phyloP scores from a whole-genome alignment of 164 flowering plant species.

The Piper longum region DNA sequence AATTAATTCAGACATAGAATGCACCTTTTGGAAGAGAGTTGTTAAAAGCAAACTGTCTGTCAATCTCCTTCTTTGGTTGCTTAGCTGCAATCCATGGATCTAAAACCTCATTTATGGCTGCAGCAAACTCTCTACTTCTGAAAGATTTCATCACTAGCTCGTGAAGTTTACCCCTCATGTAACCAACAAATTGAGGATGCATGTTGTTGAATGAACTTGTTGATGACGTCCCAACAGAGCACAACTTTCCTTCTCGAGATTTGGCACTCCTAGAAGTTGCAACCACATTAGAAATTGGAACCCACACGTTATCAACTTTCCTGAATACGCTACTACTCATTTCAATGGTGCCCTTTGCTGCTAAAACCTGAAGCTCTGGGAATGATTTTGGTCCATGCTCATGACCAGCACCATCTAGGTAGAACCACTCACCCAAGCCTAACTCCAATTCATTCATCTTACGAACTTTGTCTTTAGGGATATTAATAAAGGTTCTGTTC shows the following conservation, averaged over 20 bases:
- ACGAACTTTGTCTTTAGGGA: slow-evolving; percentile 61
- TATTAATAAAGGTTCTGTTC: slow-evolving; percentile 20
- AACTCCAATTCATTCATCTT: slow-evolving; percentile 53
- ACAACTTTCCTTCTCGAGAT: slow-evolving; percentile 15
- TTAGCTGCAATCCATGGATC: slow-evolving; percentile 85
- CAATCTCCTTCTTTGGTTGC: slow-evolving; percentile 78
- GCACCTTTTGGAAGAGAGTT: slow-evolving; percentile 11
- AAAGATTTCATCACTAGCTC: slow-evolving; percentile 95
- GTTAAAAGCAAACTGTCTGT: slow-evolving; percentile 24
- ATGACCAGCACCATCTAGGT: slow-evolving; percentile 87
- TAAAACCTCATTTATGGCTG: slow-evolving; percentile 84
- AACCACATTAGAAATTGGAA: slow-evolving; percentile 41
- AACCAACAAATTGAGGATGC: slow-evolving; percentile 92
- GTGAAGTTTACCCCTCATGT: slow-evolving; percentile 80
- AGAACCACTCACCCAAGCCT: slow-evolving; percentile 89
- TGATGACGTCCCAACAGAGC: slow-evolving; percentile 7
- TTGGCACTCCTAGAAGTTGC: slow-evolving; percentile 20
- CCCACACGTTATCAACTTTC: slow-evolving; percentile 77
- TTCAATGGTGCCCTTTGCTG: slow-evolving; percentile 49
- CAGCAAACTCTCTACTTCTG: slow-evolving; percentile 86
- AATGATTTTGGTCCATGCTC: slow-evolving; percentile 71
- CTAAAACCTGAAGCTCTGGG: slow-evolving; percentile 46
- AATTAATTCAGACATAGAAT: not conserved
- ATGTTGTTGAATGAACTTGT: slow-evolving; percentile 38
- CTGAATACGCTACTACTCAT: slow-evolving; percentile 70